Evolutionary conservation across 176 grass and related monocot genomes (phyloP).

Genomic region (Puya raimondii): DNA sequence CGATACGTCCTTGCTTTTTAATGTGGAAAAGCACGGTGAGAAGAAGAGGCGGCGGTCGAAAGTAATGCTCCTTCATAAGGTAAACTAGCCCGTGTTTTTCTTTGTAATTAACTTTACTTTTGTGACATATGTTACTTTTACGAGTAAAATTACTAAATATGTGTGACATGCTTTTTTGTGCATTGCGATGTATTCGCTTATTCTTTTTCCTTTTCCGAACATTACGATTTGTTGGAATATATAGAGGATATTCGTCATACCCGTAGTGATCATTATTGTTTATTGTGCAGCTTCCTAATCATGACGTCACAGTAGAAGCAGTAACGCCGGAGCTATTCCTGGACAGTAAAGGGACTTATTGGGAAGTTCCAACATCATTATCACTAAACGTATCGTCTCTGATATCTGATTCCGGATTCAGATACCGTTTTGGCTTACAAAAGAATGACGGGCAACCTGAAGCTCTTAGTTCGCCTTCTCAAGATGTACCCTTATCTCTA

Average conservation of each 20-base stretch:
- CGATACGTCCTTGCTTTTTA: constrained; percentile 24
- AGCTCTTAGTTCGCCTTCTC: constrained; percentile 4
- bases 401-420: constrained; percentile 18
- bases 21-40: constrained; percentile 18
- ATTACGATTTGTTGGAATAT: too few species aligned
- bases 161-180: too few species aligned
- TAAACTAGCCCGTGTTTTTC: neutral
- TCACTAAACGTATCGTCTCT: constrained; percentile 27
- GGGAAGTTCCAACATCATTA: constrained; percentile 28
- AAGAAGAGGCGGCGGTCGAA: constrained; percentile 9
- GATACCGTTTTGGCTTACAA: constrained; percentile 26
- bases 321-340: constrained; percentile 21
- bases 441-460: constrained; percentile 20
- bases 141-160: too few species aligned
- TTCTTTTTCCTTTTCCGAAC: too few species aligned
- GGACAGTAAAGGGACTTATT: constrained; percentile 30
- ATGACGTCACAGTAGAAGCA: constrained; percentile 27
- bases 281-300: constrained; percentile 17
- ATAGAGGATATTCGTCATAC: too few species aligned
- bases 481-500: constrained; percentile 5
- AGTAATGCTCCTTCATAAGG: constrained; percentile 29
- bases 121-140: too few species aligned
- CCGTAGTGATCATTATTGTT: neutral
- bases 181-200: too few species aligned
- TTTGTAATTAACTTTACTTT: neutral